Base-by-base conservation (phyloP, 2,329 filamentous ascomycete genomes). In the Diatrype stigma region DNA sequence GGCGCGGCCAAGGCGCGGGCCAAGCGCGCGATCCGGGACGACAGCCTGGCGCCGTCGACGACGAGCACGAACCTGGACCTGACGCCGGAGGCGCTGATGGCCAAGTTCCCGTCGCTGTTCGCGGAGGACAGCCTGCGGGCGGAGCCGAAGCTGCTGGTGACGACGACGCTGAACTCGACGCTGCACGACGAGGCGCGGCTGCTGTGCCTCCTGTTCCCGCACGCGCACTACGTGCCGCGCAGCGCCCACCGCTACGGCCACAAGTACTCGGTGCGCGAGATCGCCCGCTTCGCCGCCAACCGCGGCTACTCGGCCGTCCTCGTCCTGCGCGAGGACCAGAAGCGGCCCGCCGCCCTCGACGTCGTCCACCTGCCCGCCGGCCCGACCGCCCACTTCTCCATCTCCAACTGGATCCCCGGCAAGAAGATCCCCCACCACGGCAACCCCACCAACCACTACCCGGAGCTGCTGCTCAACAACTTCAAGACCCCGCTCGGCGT, bases 401-500 rank as follows among this genome's bases (percentile, higher is more conserved):
- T 96, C 56, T 86, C 86, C 56, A 96, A 94, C 65, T 99, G 91
- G 87, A 79, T 96, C 34, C 89, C 95, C 61, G 90, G 90, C 47
- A 89, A 87, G 66, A 89, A 89, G 57, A 78, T 99, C 14, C 90
- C 91, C 0, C 92, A 93, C 2, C 93, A 99, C 67, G 94, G 71
- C 45, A 93, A 92, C 59, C 83, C 91, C 0, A 96, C 93, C 1
- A 87, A 89, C 46, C 92, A 96, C 72, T 90, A 90, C 64, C 91
- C 92, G 1, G 93, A 96, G 70, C 77, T 96, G 80, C 67, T 96
- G 34, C 78, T 96, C 47, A 97, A 97, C 71, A 93, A 94, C 67
- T 99, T 99, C 77, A 87, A 89, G 63, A 99, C 94, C 0, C 90
- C 93, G 0, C 79, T 99, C 2, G 94, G 94, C 72, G 77, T 96